These are phyloP conservation scores for Colletotrichum phormii DNA, from an alignment of 2,329 filamentous ascomycete genomes.

Conservation along the genomic window DNA sequence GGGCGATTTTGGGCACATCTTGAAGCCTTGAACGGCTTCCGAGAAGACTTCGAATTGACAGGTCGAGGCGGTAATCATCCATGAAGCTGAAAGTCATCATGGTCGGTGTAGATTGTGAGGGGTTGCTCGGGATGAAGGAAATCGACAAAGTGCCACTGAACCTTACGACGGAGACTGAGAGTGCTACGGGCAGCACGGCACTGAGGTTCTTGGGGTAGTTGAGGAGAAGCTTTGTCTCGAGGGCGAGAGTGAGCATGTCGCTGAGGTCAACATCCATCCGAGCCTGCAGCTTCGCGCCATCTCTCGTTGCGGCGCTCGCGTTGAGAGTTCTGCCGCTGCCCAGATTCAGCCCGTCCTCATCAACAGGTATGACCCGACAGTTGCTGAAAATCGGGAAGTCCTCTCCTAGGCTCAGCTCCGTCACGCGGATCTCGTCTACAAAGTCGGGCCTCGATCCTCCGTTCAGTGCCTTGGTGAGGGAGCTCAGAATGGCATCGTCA, in stretches of 20 bases:
- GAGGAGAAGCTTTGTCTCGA: slow-evolving; percentile 93
- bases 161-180: slow-evolving; percentile 90
- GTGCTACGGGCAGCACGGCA: slow-evolving; percentile 89
- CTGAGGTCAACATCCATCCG: slow-evolving; percentile 97
- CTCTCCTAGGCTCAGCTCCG: slow-evolving; percentile 92
- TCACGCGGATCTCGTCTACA: slow-evolving; percentile 92
- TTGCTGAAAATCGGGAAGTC: slow-evolving; percentile 99
- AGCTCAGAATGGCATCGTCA: slow-evolving; percentile 89
- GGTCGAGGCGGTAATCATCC: slow-evolving; percentile 86
- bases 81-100: slow-evolving; percentile 96
- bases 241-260: slow-evolving; percentile 93
- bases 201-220: slow-evolving; percentile 94
- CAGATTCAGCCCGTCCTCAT: slow-evolving; percentile 77
- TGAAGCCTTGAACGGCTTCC: slow-evolving; percentile 84
- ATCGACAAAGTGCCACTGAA: slow-evolving; percentile 96
- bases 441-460: slow-evolving; percentile 89
- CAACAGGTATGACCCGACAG: slow-evolving; percentile 92
- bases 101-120: slow-evolving; percentile 77
- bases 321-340: slow-evolving; percentile 63
- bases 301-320: slow-evolving; percentile 62
- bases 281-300: slow-evolving; percentile 86
- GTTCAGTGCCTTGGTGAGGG: slow-evolving; percentile 87
- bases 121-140: slow-evolving; percentile 86
- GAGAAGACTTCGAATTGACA: slow-evolving; percentile 82
- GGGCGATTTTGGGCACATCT: slow-evolving; percentile 89